phyloP scores from a whole-genome alignment of 768 basidiomycete species.

The Clitopilus passeckerianus region DNA sequence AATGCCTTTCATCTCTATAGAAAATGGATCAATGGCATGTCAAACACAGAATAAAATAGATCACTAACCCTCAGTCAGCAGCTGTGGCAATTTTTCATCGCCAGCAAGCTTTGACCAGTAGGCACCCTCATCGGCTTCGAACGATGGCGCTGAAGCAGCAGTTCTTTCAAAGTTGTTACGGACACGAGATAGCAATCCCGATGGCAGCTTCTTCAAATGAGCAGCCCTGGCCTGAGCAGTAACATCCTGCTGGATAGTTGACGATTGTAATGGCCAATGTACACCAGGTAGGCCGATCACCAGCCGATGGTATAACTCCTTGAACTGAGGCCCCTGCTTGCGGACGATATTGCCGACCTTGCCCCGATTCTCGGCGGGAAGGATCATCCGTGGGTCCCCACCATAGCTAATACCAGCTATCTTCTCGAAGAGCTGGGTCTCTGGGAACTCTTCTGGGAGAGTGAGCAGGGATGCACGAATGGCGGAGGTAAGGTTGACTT shows the following conservation, averaged over 20 bases:
- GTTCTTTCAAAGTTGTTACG: slow-evolving; percentile 43
- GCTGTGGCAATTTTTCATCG: slow-evolving; percentile 48
- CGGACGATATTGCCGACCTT: slow-evolving; percentile 94
- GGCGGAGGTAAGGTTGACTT: slow-evolving; percentile 90
- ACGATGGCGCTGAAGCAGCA: slow-evolving; percentile 17
- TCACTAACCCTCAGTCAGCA: slow-evolving; percentile 50
- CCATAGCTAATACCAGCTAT: slow-evolving; percentile 84
- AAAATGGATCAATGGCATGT: background rate
- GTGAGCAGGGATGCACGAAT: slow-evolving; percentile 86
- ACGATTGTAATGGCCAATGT: slow-evolving; percentile 53
- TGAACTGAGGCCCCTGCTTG: slow-evolving; percentile 78
- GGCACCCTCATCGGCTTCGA: slow-evolving; percentile 64
- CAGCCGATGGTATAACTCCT: slow-evolving; percentile 78
- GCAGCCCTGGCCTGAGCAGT: slow-evolving; percentile 61
- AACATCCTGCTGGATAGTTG: slow-evolving; percentile 69
- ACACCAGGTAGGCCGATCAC: slow-evolving; percentile 79
- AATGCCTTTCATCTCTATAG: slow-evolving; percentile 67
- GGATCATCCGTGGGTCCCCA: slow-evolving; percentile 91
- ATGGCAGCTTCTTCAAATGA: slow-evolving; percentile 77
- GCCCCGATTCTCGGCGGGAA: slow-evolving; percentile 90
- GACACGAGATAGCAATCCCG: slow-evolving; percentile 54
- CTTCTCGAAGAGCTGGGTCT: slow-evolving; percentile 76
- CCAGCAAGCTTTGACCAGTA: slow-evolving; percentile 74
- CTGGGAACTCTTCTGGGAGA: slow-evolving; percentile 78
- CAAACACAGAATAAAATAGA: background rate